Conservation (phyloP, 2,329 filamentous ascomycete genomes). For the Paracamarosporium sp. region DNA sequence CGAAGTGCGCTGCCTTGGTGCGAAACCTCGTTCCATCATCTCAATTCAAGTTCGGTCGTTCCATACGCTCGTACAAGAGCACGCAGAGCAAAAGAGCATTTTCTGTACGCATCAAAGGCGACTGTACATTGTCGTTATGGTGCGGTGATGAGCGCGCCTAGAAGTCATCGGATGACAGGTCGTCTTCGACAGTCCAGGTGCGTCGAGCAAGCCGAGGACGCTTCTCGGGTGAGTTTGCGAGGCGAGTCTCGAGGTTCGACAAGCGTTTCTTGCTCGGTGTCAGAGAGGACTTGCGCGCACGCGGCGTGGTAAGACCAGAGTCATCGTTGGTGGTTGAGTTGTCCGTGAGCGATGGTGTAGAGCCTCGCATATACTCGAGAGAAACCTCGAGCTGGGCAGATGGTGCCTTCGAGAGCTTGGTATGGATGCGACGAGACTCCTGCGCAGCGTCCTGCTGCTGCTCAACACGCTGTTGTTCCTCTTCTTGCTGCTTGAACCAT, state of each 20-base stretch:
- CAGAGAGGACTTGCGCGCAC: neutral
- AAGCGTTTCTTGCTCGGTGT: neutral
- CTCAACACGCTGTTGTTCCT: conserved; percentile 22
- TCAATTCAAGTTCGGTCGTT: no score
- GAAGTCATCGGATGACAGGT: neutral
- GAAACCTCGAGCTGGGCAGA: neutral
- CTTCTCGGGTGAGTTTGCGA: neutral
- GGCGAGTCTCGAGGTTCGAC: neutral
- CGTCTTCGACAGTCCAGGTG: neutral
- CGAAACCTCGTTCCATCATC: no score
- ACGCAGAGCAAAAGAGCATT: neutral
- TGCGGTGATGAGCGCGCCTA: neutral
- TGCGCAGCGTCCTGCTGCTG: conserved; percentile 10
- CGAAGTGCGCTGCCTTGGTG: no score
- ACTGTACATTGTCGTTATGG: neutral
- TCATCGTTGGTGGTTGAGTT: conserved; percentile 1
- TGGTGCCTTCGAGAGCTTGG: neutral
- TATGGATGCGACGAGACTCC: neutral
- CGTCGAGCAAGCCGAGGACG: neutral
- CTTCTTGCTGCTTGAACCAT: conserved; percentile 26
- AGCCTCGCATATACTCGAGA: neutral
- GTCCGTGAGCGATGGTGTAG: conserved; percentile 1
- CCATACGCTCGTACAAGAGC: neutral
- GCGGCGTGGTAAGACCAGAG: neutral
- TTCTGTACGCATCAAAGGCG: neutral